Base-by-base conservation (phyloP, 352 stramenopile genomes). In the Phytophthora ramorum region DNA sequence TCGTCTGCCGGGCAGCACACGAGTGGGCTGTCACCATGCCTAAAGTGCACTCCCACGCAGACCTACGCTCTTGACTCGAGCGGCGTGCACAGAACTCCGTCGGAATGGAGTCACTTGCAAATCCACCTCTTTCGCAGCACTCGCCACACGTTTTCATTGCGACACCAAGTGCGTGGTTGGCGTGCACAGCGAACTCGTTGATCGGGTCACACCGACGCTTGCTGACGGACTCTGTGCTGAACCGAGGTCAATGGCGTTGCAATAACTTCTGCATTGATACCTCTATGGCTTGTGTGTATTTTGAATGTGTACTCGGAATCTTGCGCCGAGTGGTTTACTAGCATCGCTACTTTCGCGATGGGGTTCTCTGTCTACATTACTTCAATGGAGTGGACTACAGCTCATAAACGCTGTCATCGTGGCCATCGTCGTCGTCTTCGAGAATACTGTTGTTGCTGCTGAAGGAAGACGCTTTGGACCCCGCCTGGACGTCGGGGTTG, bases 391-490 rank as follows among this genome's bases (percentile, higher is more conserved):
- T 37, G 28, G 7, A 17, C 66, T 55, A 76, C 45, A 72, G 60
- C 46, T 72, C 70, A 66, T 69, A 78, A 64, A 76, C 53, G 69
- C 69, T 43, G 22, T 67, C 64, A 16, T 76, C 69, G 20, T 73
- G 63, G 37, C 54, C 46, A 1, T 53, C 49, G 28, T 75, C 49
- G 28, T 75, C 55, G n/a, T 63, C 52, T 34, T 73, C 53, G 13
- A 52, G 17, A 55, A 69, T 71, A 20, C 66, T 66, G 35, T 35
- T 62, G n/a, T 17, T 64, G 34, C 49, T 69, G 56, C 45, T 66
- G 2, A 69, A 38, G 6, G 63, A 73, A 17, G 68, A 55, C 30
- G 55, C 16, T 35, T 61, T 66, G 49, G 16, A n/a, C 19, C 32
- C 37, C 6, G 48, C 12, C 41, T 52, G 60, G 6, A 16, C 4